These are phyloP conservation scores for Kwoniella newhampshirensis DNA, from an alignment of 768 basidiomycete genomes.

Conservation along the genomic window DNA sequence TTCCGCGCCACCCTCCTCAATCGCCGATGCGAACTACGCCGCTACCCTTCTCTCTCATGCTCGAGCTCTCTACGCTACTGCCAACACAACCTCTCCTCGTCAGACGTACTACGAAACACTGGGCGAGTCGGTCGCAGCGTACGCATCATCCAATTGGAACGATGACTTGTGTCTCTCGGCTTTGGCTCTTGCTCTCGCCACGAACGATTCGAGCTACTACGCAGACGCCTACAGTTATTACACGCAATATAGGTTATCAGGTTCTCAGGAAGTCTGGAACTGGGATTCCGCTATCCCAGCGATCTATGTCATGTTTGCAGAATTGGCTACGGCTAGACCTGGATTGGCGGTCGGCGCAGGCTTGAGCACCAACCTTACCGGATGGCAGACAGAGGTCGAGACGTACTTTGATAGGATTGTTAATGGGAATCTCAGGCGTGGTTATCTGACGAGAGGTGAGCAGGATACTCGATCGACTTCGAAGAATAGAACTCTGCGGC, in stretches of 20 bases:
- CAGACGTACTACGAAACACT: conserved; percentile 25
- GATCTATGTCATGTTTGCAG: conserved; percentile 70
- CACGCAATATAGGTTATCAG: conserved; percentile 60
- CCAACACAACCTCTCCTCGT: conserved; percentile 61
- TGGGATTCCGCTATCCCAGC: conserved; percentile 86
- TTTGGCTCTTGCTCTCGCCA: conserved; percentile 71
- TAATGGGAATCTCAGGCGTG: conserved; percentile 59
- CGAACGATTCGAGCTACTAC: conserved; percentile 63
- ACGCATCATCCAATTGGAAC: conserved; percentile 59
- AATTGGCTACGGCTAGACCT: conserved; percentile 65
- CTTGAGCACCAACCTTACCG: conserved; percentile 58
- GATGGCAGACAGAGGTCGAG: conserved; percentile 72
- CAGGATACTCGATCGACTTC: background rate
- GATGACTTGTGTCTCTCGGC: conserved; percentile 63
- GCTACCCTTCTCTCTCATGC: conserved; percentile 71
- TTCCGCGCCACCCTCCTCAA: conserved; percentile 55
- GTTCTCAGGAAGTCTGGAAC: conserved; percentile 68
- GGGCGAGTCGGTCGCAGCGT: conserved; percentile 67
- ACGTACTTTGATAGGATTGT: conserved; percentile 72
- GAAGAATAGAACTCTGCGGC: background rate
- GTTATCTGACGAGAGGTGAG: conserved; percentile 65
- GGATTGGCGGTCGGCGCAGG: conserved; percentile 56
- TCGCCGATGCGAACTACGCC: conserved; percentile 73
- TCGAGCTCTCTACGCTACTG: conserved; percentile 70
- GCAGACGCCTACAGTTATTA: conserved; percentile 67